Base-by-base conservation (phyloP, 306 rosid species). In the Neltuma alba region DNA sequence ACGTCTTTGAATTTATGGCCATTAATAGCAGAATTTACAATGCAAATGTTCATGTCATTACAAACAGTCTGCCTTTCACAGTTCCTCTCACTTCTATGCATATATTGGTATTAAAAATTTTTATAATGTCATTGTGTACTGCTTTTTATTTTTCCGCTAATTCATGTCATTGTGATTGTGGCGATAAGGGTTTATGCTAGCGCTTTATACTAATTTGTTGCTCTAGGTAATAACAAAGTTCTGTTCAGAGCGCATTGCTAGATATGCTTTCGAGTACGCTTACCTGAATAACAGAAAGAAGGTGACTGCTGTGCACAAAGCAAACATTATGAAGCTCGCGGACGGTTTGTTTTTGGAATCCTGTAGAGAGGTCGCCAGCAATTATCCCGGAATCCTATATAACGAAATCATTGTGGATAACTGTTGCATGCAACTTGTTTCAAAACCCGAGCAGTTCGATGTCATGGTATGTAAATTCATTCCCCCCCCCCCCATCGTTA, bases 301-400 rank as follows among this genome's bases (percentile, higher is more conserved):
- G 83, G 98, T 93, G 84, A 93, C 98, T 34, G 98, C 98, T 30
- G 98, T 93, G 85, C 98, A 93, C 92, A 93, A 93, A 88, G 98
- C 97, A 76, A 93, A 93, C 86, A 93, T 93, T 80, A 93, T 93
- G 98, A 93, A 93, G 80, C 97, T 91, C 33, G 97, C 93, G 21
- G 98, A 93, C 81, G 98, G 97, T 69, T 85, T 93, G 44, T 93
- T 93, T 86, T 76, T 93, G 81, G 97, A 91, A 80, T 91, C 98
- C 23, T 93, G 98, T 42, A 87, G 98, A 75, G 94, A 91, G 90
- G 91, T 93, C 74, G 97, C 98, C 36, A 65, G 82, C 21, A 66
- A 76, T 9, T 91, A 89, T 82, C 97, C 98, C 6, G 89, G 92
- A 66, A 88, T 93, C 64, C 58, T 67, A 54, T 91, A 93, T 74